A percentile compares a stretch with the other conserved stretches of the same genome.
Evolutionary conservation across 164 flowering plant genomes (phyloP).

Genomic region (Vitis riparia): DNA sequence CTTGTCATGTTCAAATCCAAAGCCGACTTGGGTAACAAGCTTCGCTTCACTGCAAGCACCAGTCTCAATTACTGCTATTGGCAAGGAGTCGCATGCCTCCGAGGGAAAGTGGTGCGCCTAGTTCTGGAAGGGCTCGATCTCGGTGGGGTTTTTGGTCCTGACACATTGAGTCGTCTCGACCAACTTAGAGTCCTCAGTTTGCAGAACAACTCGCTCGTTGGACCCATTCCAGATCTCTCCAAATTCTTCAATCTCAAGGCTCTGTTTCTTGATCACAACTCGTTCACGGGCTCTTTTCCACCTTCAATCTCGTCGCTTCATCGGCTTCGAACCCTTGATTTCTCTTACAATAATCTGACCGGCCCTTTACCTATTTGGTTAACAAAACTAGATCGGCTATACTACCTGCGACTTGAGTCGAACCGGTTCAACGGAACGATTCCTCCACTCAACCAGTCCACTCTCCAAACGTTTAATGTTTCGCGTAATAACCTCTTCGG

Average conservation of each 20-base stretch:
- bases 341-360: conserved; percentile 60
- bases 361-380: conserved; percentile 56
- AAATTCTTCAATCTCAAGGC: conserved; percentile 59
- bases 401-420: conserved; percentile 55
- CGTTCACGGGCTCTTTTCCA: conserved; percentile 75
- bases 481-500: conserved; percentile 69
- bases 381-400: conserved; percentile 38
- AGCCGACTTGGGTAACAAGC: conserved; percentile 50
- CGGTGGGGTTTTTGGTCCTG: conserved; percentile 47
- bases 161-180: conserved; percentile 57
- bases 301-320: conserved; percentile 58
- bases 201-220: conserved; percentile 73
- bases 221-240: conserved; percentile 81
- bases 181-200: conserved; percentile 82
- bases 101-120: conserved; percentile 46
- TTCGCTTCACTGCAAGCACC: conserved; percentile 35
- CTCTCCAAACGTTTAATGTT: conserved; percentile 60
- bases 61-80: conserved; percentile 51
- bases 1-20: conserved; percentile 63
- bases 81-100: conserved; percentile 63
- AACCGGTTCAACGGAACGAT: conserved; percentile 70
- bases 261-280: conserved; percentile 71
- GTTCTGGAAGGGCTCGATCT: conserved; percentile 46
- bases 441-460: conserved; percentile 78
- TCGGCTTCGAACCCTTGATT: conserved; percentile 61